These are phyloP conservation scores for Boletellus sp. DNA, from an alignment of 768 basidiomycete species.

Conservation along the genomic window DNA sequence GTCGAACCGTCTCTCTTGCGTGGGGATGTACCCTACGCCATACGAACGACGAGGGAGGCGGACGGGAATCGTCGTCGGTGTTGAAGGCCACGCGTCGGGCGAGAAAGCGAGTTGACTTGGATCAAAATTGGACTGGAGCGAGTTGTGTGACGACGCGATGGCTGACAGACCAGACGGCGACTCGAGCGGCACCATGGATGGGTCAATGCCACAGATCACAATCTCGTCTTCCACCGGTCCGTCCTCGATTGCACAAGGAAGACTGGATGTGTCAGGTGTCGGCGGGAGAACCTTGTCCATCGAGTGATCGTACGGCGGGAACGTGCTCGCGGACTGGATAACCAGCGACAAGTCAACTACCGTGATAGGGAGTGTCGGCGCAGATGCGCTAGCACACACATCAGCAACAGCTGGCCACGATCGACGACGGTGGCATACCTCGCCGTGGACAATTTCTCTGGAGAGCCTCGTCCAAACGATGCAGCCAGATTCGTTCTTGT, in stretches of 20 bases:
- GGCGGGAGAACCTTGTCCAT: constrained; percentile 5
- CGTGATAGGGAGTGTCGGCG: constrained; percentile 17
- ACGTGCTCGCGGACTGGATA: constrained; percentile 9
- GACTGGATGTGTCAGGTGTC: background rate
- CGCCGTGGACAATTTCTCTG: constrained; percentile 1
- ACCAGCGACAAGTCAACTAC: constrained; percentile 22
- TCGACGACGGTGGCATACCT: constrained; percentile 5
- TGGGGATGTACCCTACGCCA: constrained; percentile 1
- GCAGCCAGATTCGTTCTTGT: background rate
- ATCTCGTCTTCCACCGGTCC: constrained; percentile 1
- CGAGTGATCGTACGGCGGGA: constrained; percentile 4
- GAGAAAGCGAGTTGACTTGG: constrained; percentile 8
- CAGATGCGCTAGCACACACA: constrained; percentile 10
- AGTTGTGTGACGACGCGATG: constrained; percentile 32
- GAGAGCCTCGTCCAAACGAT: background rate
- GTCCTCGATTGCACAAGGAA: constrained; percentile 6
- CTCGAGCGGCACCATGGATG: constrained; percentile 16
- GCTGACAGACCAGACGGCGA: constrained; percentile 21
- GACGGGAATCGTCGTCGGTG: constrained; percentile 17
- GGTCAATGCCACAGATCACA: constrained; percentile 10
- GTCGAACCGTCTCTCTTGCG: background rate
- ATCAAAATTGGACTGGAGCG: constrained; percentile 28
- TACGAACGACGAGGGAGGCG: constrained; percentile 6
- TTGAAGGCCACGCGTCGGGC: constrained; percentile 20
- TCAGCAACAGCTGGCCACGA: constrained; percentile 6